phyloP scores from a whole-genome alignment of 306 rosid species.

The Senna siamea region DNA sequence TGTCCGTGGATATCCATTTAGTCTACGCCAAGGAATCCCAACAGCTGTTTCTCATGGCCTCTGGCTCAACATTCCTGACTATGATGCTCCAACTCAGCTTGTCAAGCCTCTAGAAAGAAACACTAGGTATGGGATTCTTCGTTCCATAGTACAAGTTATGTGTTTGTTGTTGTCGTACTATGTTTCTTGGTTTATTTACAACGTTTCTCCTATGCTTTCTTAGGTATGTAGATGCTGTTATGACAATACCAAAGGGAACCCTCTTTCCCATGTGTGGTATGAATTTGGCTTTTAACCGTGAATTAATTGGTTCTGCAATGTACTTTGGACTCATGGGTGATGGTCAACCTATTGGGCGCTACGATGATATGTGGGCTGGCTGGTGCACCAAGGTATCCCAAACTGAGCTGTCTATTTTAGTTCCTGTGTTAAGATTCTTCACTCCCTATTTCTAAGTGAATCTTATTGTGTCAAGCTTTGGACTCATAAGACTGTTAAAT shows the following conservation, averaged over 20 bases:
- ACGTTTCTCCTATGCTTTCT: neutral
- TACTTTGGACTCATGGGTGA: constrained; percentile 96
- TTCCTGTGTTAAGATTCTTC: neutral
- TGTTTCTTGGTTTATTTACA: neutral
- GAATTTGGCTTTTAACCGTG: constrained; percentile 88
- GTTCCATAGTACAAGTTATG: neutral
- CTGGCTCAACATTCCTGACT: constrained; percentile 88
- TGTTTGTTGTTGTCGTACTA: neutral
- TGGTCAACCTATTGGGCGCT: constrained; percentile 82
- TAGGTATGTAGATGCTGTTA: constrained; percentile 82
- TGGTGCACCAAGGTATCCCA: constrained; percentile 79
- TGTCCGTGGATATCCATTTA: constrained; percentile 88
- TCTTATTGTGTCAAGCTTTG: neutral
- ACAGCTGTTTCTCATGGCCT: constrained; percentile 86
- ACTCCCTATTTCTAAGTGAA: neutral
- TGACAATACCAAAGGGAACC: constrained; percentile 81
- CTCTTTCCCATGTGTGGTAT: constrained; percentile 89
- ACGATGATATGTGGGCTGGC: constrained; percentile 96
- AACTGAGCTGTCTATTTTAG: neutral
- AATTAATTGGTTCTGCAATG: constrained; percentile 85
- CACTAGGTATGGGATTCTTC: constrained; percentile 52
- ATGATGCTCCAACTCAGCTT: constrained; percentile 94
- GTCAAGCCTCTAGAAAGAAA: constrained; percentile 86
- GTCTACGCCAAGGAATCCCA: constrained; percentile 76
- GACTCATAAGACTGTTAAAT: constrained; percentile 12